Base-by-base conservation (phyloP, 805 yeast species). In the Saccharomycopsis olivae region DNA sequence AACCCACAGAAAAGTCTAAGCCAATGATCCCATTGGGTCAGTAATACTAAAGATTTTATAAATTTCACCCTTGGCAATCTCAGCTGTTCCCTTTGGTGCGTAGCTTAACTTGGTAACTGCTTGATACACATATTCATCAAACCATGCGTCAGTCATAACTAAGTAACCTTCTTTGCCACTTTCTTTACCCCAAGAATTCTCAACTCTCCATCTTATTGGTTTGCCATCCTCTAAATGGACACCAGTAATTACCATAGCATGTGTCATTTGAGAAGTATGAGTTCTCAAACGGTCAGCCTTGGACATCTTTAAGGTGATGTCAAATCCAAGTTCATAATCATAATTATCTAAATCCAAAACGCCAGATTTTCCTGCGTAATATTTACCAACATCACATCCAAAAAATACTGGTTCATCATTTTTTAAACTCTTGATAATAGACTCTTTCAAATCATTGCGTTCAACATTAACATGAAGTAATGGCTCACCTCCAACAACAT, bases 361-460 rank as follows among this genome's bases (percentile, higher is more conserved):
- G 40, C 95, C 95, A 5, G 74, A 57, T 16, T 55, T 57, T 41
- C 66, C 67, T 56, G 78, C 73, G 69, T 69, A 71, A 60, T 66
- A 85, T 56, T 80, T 78, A 18, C 89, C 92, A n/a, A 88, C 84
- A 57, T 85, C 94, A 14, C 88, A 78, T 10, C 95, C 95, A 54
- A 85, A 86, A 64, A 85, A 86, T 5, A 86, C 84, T 0, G 94
- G 80, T 62, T 80, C 80, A 59, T 82, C 77, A 46, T 65, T 66
- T 60, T 78, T 70, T 53, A 85, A 69, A 60, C 85, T 73, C 51
- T 72, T 68, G 29, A 83, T 73, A 21, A 84, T 82, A 36, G 76
- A 66, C 24, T 66, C 52, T 33, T 85, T 73, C 41, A 85, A 62
- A 6, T 62, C 62, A 14, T 69, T 69, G 43, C 78, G 69, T 31